These are phyloP conservation scores for Phytopythium vexans DNA, from an alignment of 352 stramenopile species.

Conservation along the genomic window DNA sequence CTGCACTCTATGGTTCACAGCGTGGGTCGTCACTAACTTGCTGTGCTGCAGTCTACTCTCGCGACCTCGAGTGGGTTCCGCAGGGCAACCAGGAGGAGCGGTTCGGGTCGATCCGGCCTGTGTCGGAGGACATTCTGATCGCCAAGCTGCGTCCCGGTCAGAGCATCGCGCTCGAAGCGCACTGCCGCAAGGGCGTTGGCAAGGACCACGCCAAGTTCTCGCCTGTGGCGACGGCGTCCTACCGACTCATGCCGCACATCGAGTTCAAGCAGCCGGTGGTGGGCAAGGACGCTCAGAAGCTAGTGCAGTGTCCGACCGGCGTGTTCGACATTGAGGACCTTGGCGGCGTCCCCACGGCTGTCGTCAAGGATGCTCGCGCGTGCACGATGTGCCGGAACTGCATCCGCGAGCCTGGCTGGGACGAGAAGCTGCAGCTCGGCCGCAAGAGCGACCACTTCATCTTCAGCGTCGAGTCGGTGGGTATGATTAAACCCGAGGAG, in stretches of 20 bases:
- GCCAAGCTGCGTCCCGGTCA: constrained; percentile 96
- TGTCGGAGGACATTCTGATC: constrained; percentile 96
- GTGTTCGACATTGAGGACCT: constrained; percentile 93
- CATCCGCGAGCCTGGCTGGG: constrained; percentile 87
- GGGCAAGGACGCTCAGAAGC: constrained; percentile 54
- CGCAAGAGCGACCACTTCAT: constrained; percentile 97
- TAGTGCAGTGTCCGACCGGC: constrained; percentile 72
- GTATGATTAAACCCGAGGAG: constrained; percentile 86
- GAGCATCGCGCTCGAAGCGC: constrained; percentile 94
- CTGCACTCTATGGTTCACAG: background rate
- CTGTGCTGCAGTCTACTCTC: constrained; percentile 81
- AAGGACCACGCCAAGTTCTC: constrained; percentile 99
- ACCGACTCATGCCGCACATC: constrained; percentile 90
- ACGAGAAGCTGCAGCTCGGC: constrained; percentile 87
- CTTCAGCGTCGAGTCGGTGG: constrained; percentile 86
- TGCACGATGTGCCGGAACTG: constrained; percentile 98
- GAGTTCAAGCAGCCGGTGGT: constrained; percentile 63
- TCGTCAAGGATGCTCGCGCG: constrained; percentile 80
- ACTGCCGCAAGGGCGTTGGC: constrained; percentile 93
- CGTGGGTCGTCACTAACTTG: constrained; percentile 1
- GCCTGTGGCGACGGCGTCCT: constrained; percentile 95
- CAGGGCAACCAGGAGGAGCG: constrained; percentile 94
- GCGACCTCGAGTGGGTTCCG: constrained; percentile 95
- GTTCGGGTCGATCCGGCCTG: constrained; percentile 80
- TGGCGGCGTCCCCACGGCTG: constrained; percentile 57